A percentile compares a stretch with the other conserved stretches of the same genome.
These are phyloP conservation scores for Gnomoniopsis smithogilvyi DNA, from an alignment of 2,329 filamentous ascomycete genomes.

Conservation along the genomic window DNA sequence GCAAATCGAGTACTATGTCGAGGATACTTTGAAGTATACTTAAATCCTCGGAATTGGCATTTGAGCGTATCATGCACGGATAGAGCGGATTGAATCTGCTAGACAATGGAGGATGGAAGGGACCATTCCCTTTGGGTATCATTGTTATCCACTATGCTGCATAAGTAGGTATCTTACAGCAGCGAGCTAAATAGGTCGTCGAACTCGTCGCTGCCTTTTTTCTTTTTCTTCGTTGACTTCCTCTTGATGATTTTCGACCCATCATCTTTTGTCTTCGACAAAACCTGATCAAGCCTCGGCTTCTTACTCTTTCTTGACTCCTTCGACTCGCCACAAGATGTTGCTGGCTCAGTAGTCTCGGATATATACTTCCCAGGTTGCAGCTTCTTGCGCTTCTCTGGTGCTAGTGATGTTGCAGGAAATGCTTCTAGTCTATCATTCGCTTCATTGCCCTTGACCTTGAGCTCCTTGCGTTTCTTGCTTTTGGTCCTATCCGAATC, in stretches of 20 bases:
- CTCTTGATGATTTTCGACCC: constrained; percentile 39
- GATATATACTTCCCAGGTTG: no score
- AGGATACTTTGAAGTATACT: no score
- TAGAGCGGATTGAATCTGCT: not conserved
- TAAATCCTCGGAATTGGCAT: no score
- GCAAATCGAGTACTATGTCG: no score
- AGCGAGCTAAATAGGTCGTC: constrained; percentile 69
- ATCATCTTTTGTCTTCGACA: not conserved
- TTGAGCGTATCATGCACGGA: no score
- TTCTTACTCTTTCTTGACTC: not conserved
- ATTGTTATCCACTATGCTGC: not conserved
- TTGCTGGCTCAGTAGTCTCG: not conserved
- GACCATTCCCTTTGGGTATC: not conserved
- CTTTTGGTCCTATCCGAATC: constrained; percentile 20
- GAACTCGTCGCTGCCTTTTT: constrained; percentile 61
- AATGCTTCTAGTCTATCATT: no score
- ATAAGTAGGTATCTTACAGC: constrained; percentile 35
- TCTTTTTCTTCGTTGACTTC: constrained; percentile 49
- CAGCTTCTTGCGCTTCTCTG: no score
- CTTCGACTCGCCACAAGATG: not conserved
- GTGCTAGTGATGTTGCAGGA: no score
- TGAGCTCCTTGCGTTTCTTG: constrained; percentile 7
- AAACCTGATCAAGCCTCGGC: not conserved
- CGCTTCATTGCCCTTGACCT: not conserved
- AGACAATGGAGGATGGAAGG: not conserved